Evolutionary conservation across 2,329 filamentous ascomycete genomes (phyloP).

Genomic region (Curvularia sp.): DNA sequence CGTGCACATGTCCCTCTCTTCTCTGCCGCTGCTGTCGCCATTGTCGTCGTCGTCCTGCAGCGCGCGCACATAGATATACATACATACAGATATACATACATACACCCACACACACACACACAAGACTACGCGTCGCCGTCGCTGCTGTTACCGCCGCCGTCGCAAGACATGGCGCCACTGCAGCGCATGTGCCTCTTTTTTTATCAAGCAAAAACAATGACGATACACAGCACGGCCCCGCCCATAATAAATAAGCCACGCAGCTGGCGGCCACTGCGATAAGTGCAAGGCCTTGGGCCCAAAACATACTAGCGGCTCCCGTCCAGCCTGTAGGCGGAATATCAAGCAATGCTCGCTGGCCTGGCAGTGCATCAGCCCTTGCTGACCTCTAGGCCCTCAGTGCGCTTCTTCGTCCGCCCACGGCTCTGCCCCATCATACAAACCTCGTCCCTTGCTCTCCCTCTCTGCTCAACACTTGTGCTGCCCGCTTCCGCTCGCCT

Average conservation of each 20-base stretch:
- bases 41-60: too few relatives aligned
- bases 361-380: conserved; percentile 19
- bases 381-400: background rate
- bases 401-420: conserved; percentile 11
- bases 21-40: too few relatives aligned
- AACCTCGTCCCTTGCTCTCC: conserved; percentile 10
- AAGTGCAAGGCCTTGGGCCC: conserved; percentile 27
- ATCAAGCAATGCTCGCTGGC: conserved; percentile 20
- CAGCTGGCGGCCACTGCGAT: conserved; percentile 28
- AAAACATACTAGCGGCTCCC: conserved; percentile 29
- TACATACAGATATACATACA: too few relatives aligned
- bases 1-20: too few relatives aligned
- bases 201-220: conserved; percentile 31
- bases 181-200: conserved; percentile 14
- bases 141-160: conserved; percentile 3
- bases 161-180: conserved; percentile 10
- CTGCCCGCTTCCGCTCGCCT: conserved; percentile 36
- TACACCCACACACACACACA: background rate
- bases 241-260: conserved; percentile 29
- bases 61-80: too few relatives aligned
- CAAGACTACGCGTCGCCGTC: background rate
- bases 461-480: conserved; percentile 13
- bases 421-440: conserved; percentile 5
- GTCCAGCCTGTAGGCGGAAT: conserved; percentile 19
- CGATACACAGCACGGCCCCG: conserved; percentile 32